Base-by-base conservation (phyloP, 2,329 filamentous ascomycete species). In the Botrytis fabae region DNA sequence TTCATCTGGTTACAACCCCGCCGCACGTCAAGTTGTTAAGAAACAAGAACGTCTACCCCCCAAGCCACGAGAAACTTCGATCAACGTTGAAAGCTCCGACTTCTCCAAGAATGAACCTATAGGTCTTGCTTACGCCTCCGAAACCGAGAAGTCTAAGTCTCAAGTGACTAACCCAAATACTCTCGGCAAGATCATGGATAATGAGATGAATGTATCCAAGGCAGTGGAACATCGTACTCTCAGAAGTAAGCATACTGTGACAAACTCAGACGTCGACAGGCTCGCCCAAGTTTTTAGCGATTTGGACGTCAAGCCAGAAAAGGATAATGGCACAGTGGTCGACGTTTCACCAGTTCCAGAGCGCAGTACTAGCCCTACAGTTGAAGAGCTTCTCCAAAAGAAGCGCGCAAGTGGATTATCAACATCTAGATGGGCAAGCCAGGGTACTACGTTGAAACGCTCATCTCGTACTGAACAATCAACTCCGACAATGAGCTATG, bases 391-490 rank as follows among this genome's bases (percentile, higher is more conserved):
- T 25, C 46, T 65, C 18, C 61, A 51, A 35, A 71, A 71, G n/a
- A 71, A 65, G 48, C 51, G 57, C 28, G 42, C 20, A 0, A 48
- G 42, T 10, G 71, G 71, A 42, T 59, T 73, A 6, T 46, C 71
- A 20, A 57, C 59, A 14, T 73, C 71, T 18, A 73, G 42, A 57
- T 73, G 71, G 71, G 71, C 71, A 44, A 51, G n/a, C 14, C 40
- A 70, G 35, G 22, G 12, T 20, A 14, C 65, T 4, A 28, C 40
- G 7, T 63, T 46, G 35, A 63, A 54, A 10, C 46, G 57, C 35
- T 18, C 10, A 22, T 1, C 51, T 38, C 18, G 20, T 46, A 69
- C 32, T 38, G 28, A 42, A 28, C 12, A 16, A 28, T n/a, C 51
- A 28, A 61, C 9, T 42, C 4, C 51, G 4, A n/a, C 8, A 4